phyloP scores from a whole-genome alignment of 2,329 filamentous ascomycete genomes.

The Verticillium nonalfalfae region DNA sequence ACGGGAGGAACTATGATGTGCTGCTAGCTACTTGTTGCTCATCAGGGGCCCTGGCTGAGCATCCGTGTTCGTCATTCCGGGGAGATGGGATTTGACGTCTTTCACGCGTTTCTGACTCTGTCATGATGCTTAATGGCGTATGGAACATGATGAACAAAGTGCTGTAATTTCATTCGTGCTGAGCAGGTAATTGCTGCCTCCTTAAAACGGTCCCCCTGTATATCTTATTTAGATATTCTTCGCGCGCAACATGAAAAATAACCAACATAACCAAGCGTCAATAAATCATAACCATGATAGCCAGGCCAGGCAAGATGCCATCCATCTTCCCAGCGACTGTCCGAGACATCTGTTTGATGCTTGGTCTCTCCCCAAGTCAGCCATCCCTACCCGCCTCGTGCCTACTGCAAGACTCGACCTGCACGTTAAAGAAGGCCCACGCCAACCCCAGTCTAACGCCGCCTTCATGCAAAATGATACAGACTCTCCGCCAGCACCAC shows the following conservation, averaged over 20 bases:
- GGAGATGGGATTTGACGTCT: not conserved
- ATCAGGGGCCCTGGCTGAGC: not conserved
- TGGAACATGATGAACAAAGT: not conserved
- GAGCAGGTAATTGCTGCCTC: not conserved
- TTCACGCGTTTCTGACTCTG: not conserved
- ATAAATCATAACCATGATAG: not conserved
- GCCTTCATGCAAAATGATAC: constrained; percentile 1
- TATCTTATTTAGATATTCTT: not conserved
- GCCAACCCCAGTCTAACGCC: constrained; percentile 1
- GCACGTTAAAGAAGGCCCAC: not conserved
- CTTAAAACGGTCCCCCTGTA: not conserved
- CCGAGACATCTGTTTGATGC: not conserved
- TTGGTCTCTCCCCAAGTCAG: not conserved
- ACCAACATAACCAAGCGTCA: not conserved
- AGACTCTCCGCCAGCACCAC: not conserved
- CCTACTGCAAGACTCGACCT: not conserved
- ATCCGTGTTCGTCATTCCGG: not conserved
- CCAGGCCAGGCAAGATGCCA: not conserved
- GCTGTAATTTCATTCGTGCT: not conserved
- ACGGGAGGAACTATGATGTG: not conserved
- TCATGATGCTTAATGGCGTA: not conserved
- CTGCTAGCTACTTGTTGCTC: not conserved
- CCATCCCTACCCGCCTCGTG: not conserved
- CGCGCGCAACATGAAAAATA: not conserved
- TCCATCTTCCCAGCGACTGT: not conserved